Evolutionary conservation across 2,329 filamentous ascomycete species (phyloP).

Genomic region (Dryadomyces quercivorus): DNA sequence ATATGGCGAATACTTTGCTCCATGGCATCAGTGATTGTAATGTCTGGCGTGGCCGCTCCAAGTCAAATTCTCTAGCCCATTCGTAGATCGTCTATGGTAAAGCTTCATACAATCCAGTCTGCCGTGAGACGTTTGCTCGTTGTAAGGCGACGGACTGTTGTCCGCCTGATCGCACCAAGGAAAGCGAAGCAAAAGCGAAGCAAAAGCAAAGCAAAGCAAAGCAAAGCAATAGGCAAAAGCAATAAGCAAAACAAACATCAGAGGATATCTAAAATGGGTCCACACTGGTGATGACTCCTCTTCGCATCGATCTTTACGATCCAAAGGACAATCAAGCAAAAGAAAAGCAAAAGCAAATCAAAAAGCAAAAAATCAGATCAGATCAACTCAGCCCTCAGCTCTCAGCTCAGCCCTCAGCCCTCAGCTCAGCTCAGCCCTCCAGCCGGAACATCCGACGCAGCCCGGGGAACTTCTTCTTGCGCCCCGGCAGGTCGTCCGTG

Average conservation of each 20-base stretch:
- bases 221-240: too few species aligned
- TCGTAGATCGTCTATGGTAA: neutral
- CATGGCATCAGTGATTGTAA: too few species aligned
- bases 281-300: neutral
- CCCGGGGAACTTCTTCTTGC: constrained; percentile 53
- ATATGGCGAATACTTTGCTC: too few species aligned
- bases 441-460: constrained; percentile 53
- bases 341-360: too few species aligned
- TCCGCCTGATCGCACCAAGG: too few species aligned
- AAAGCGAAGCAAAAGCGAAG: too few species aligned
- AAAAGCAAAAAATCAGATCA: neutral
- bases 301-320: constrained; percentile 5
- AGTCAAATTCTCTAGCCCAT: too few species aligned
- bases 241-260: too few species aligned
- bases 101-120: neutral
- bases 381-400: neutral
- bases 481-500: neutral
- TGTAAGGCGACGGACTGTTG: too few species aligned
- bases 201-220: too few species aligned
- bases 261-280: too few species aligned
- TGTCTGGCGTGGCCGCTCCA: too few species aligned
- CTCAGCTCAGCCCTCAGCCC: constrained; percentile 24
- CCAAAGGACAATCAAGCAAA: neutral
- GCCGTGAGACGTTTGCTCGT: neutral
- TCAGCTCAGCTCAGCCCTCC: constrained; percentile 23